Conservation (phyloP, 345 rosid genomes). For the Acer yangbiense region DNA sequence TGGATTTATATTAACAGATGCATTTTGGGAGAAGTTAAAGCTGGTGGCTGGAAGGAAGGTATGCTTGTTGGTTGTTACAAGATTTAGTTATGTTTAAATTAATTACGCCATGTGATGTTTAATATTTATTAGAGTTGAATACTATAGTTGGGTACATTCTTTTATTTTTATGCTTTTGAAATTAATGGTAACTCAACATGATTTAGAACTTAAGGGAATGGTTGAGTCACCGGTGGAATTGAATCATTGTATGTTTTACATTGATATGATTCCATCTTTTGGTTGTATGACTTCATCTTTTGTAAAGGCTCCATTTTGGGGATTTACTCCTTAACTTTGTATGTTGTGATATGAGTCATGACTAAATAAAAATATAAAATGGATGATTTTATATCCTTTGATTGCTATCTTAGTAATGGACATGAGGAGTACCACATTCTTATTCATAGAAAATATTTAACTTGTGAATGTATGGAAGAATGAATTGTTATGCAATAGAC, state of each 20-base stretch:
- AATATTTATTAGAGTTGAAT: background rate
- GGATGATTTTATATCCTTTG: background rate
- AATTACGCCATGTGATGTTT: background rate
- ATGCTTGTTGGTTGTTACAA: constrained; percentile 11
- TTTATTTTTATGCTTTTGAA: background rate
- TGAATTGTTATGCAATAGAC: too few species aligned
- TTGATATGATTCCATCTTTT: background rate
- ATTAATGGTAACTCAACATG: background rate
- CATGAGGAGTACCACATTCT: too few species aligned
- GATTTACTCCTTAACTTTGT: background rate
- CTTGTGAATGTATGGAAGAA: too few species aligned
- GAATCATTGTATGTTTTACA: background rate
- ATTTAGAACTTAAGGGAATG: background rate
- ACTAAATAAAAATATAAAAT: background rate
- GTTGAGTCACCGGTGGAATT: background rate
- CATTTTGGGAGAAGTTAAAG: constrained; percentile 84
- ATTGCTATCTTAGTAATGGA: background rate
- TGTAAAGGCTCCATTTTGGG: background rate
- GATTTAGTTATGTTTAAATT: background rate
- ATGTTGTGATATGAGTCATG: background rate
- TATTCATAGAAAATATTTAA: too few species aligned
- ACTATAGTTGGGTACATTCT: background rate
- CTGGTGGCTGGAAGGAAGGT: constrained; percentile 69
- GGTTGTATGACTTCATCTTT: background rate
- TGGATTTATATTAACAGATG: constrained; percentile 46